These are phyloP conservation scores for Symbiodinium natans DNA, from an alignment of 73 alveolate genomes.

Conservation along the genomic window DNA sequence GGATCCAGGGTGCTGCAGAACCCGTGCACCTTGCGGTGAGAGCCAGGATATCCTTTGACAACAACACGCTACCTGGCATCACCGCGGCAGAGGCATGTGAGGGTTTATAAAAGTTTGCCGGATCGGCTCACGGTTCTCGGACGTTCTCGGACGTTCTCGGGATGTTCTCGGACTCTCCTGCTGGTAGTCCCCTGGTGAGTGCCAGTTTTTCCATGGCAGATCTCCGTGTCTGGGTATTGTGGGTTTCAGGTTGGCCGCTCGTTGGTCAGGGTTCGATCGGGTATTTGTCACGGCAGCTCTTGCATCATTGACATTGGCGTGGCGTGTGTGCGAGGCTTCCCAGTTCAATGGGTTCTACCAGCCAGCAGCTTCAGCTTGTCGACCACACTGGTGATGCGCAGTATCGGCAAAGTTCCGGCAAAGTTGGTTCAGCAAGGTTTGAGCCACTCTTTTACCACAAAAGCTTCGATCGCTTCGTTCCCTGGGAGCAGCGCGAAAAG, in stretches of 20 bases:
- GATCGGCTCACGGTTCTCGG: not conserved
- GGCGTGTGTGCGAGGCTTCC: not conserved
- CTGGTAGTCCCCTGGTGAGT: too few species aligned
- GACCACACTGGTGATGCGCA: not conserved
- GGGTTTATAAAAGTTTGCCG: not conserved
- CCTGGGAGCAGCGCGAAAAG: slow-evolving; percentile 94
- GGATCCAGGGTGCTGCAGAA: not conserved
- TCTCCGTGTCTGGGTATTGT: too few species aligned
- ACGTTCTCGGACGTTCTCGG: too few species aligned
- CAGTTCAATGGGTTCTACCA: slow-evolving; percentile 92
- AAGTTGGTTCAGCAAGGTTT: slow-evolving; percentile 1
- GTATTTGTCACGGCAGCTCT: not conserved
- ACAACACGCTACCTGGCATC: slow-evolving; percentile 56
- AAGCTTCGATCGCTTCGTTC: slow-evolving; percentile 89
- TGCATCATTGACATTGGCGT: not conserved
- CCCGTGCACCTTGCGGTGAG: not conserved
- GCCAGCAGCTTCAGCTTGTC: not conserved
- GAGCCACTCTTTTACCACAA: slow-evolving; percentile 92
- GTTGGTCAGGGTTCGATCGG: too few species aligned
- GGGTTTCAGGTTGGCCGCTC: too few species aligned
- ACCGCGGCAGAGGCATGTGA: slow-evolving; percentile 52
- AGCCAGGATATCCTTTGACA: slow-evolving; percentile 91
- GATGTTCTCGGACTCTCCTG: too few species aligned
- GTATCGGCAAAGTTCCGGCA: not conserved
- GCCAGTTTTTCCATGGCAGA: too few species aligned